Base-by-base conservation (phyloP, 768 basidiomycete species). In the Collybiopsis luxurians region DNA sequence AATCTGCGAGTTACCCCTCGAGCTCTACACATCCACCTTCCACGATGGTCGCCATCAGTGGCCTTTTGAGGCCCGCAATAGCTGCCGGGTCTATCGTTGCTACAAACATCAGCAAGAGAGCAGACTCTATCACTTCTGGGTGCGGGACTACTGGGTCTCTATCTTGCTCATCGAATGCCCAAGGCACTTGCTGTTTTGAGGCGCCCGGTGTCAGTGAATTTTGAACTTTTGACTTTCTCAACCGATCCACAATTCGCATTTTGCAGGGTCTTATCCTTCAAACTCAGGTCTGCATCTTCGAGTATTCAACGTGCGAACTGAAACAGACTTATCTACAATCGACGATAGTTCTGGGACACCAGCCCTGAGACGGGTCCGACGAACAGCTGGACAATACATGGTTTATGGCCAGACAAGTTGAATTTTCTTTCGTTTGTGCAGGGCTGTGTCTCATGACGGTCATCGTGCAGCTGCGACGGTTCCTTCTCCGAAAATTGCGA, bases 301-400 rank as follows among this genome's bases (percentile, higher is more conserved):
- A 2, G n/a, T 17, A 9, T 27, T 0, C 13, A 1, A 11, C 44
- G 3, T 17, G 2, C 6, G 7, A 23, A 12, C n/a, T 11, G 27
- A 30, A 31, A 49, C 17, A 10, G 23, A 31, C 19, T 9, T 19
- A 9, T 6, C n/a, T 23, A 11, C 19, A 3, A 2, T 42, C 13
- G n/a, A 23, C 13, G 21, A 24, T 67, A 87, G 83, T 87, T 90
- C 69, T 90, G 89, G 87, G 87, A 90, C 59, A 86, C 83, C 1
- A 63, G 80, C 43, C 81, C 85, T 0, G 67, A 78, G 4, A 83
- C 81, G 21, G 87, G 89, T 11, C 89, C 89, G 2, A 67, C 66
- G 10, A 60, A 86, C 62, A 85, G 83, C 63, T 90, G 89, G 87
- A 90, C 87, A 1, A 84, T 89, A 55, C 88, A 88, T 53, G 86